These are phyloP conservation scores for Oenanthe sinensis DNA, from an alignment of 129 eudicot species.

Conservation along the genomic window DNA sequence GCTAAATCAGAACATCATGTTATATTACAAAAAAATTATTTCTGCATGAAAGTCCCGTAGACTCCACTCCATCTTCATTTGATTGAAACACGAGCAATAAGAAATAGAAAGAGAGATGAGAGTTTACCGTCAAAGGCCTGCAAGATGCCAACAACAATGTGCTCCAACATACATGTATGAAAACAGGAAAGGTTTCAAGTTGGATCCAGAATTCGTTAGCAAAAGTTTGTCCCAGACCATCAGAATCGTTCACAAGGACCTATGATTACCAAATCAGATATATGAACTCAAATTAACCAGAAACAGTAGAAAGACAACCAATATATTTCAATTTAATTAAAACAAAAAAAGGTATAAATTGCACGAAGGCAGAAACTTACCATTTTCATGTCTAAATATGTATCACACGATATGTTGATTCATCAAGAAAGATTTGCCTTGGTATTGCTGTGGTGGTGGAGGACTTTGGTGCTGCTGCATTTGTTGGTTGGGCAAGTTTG, in stretches of 20 bases:
- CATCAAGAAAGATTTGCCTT: constrained; percentile 43
- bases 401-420: constrained; percentile 49
- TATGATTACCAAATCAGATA: constrained; percentile 1
- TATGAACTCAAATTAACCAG: neutral
- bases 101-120: neutral
- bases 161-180: constrained; percentile 34
- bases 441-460: constrained; percentile 30
- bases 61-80: neutral
- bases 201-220: constrained; percentile 32
- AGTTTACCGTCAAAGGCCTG: constrained; percentile 27
- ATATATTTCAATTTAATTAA: neutral
- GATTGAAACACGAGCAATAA: neutral
- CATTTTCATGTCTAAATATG: constrained; percentile 15
- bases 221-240: constrained; percentile 28
- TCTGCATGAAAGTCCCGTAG: neutral
- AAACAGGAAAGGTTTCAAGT: constrained; percentile 23
- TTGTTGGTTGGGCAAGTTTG: constrained; percentile 19
- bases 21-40: neutral
- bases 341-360: neutral
- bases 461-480: constrained; percentile 28
- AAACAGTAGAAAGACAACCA: neutral
- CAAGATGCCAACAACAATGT: constrained; percentile 37
- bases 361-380: constrained; percentile 2
- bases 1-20: neutral
- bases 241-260: constrained; percentile 28